Evolutionary conservation across 2,329 filamentous ascomycete species (phyloP).

Genomic region (Zarea fungicola): DNA sequence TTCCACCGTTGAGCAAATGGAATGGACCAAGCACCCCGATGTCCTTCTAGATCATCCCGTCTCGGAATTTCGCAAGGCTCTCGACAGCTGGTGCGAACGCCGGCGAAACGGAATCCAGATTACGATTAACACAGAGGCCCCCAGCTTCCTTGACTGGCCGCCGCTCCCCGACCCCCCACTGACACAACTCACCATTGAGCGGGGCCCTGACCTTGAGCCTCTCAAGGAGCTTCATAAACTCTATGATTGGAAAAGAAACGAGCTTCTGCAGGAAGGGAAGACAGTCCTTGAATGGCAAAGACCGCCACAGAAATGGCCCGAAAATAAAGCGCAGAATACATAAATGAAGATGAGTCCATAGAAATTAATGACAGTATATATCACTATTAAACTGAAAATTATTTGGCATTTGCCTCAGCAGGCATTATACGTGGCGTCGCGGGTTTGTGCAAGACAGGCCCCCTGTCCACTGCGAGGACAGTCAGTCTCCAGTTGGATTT

Average conservation of each 20-base stretch:
- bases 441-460: too few relatives aligned
- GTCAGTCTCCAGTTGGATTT: too few relatives aligned
- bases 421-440: too few relatives aligned
- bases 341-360: too few relatives aligned
- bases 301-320: slow-evolving; percentile 16
- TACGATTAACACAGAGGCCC: slow-evolving; percentile 15
- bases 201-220: not conserved
- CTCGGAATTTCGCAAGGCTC: slow-evolving; percentile 21
- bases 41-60: slow-evolving; percentile 28
- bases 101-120: slow-evolving; percentile 13
- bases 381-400: too few relatives aligned
- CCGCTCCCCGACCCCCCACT: slow-evolving; percentile 3
- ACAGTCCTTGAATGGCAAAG: slow-evolving; percentile 19
- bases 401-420: too few relatives aligned
- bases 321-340: too few relatives aligned
- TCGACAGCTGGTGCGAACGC: slow-evolving; percentile 23
- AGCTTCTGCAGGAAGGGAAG: slow-evolving; percentile 14
- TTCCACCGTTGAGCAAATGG: slow-evolving; percentile 14
- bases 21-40: slow-evolving; percentile 29
- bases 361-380: too few relatives aligned
- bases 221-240: slow-evolving; percentile 4
- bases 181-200: not conserved
- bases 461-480: too few relatives aligned
- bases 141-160: slow-evolving; percentile 23
- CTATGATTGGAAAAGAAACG: slow-evolving; percentile 3